phyloP scores from a whole-genome alignment of 2,329 filamentous ascomycete species.

The Torrubiella hemipterigena region DNA sequence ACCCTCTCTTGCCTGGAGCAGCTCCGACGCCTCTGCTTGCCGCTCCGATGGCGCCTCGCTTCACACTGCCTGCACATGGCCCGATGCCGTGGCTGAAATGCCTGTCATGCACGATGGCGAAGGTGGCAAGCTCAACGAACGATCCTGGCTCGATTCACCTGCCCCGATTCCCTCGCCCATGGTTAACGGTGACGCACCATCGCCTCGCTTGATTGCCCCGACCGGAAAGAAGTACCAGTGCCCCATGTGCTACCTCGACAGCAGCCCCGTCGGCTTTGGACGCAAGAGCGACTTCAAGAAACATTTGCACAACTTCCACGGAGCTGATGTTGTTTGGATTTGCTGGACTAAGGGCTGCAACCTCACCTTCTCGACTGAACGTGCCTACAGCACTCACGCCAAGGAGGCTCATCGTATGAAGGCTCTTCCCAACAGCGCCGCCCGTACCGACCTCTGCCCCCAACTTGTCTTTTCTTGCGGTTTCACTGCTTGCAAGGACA shows the following conservation, averaged over 20 bases:
- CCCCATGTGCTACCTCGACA: conserved; percentile 32
- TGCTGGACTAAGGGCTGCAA: conserved; percentile 28
- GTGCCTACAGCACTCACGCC: conserved; percentile 30
- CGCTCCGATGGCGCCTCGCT: conserved; percentile 27
- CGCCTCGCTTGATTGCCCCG: conserved; percentile 22
- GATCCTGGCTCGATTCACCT: conserved; percentile 28
- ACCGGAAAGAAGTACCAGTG: conserved; percentile 31
- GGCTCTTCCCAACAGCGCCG: conserved; percentile 26
- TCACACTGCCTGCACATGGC: conserved; percentile 25
- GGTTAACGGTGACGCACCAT: conserved; percentile 16
- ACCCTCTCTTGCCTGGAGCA: conserved; percentile 28
- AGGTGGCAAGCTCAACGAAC: conserved; percentile 19
- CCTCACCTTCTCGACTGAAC: conserved; percentile 31
- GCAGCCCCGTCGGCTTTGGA: conserved; percentile 31
- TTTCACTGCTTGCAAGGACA: conserved; percentile 28
- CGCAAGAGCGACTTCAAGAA: conserved; percentile 37
- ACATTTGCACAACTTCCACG: conserved; percentile 35
- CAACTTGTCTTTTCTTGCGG: conserved; percentile 33
- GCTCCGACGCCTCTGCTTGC: conserved; percentile 26
- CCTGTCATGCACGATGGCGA: conserved; percentile 22
- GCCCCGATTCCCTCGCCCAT: conserved; percentile 22
- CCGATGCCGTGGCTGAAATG: conserved; percentile 20
- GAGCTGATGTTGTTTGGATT: conserved; percentile 28
- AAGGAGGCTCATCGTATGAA: conserved; percentile 30
- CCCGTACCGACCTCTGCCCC: conserved; percentile 26